Conservation (phyloP, 2,329 filamentous ascomycete genomes). For the Verticillium tricorpus region DNA sequence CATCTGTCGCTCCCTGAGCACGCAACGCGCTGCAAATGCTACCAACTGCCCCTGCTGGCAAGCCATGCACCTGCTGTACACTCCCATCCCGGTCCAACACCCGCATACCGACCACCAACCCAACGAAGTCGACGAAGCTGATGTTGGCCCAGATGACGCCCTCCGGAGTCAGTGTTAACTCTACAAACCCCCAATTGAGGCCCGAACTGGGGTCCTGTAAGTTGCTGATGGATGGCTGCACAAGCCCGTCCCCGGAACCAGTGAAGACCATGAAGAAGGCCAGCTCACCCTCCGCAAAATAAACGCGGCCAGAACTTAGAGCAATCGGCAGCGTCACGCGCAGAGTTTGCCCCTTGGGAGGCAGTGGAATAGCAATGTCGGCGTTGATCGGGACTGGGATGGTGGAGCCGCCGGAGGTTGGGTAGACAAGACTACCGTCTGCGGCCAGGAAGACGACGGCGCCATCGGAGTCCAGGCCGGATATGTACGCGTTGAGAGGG, state of each 20-base stretch:
- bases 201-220: slow-evolving; percentile 35
- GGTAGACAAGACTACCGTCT: slow-evolving; percentile 37
- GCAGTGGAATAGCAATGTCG: slow-evolving; percentile 40
- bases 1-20: slow-evolving; percentile 30
- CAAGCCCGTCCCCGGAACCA: slow-evolving; percentile 28
- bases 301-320: slow-evolving; percentile 37
- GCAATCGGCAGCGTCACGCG: slow-evolving; percentile 34
- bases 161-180: slow-evolving; percentile 37
- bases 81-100: slow-evolving; percentile 31
- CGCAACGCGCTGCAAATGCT: slow-evolving; percentile 36
- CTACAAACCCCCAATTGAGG: slow-evolving; percentile 46
- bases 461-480: slow-evolving; percentile 34
- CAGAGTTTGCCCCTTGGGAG: slow-evolving; percentile 28
- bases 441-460: slow-evolving; percentile 37
- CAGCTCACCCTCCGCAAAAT: slow-evolving; percentile 37
- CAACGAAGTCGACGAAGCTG: slow-evolving; percentile 47
- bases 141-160: slow-evolving; percentile 42
- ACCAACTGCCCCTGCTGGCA: slow-evolving; percentile 27
- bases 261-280: slow-evolving; percentile 35
- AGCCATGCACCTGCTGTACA: slow-evolving; percentile 34
- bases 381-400: slow-evolving; percentile 29
- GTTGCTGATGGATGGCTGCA: slow-evolving; percentile 43
- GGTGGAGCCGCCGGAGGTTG: slow-evolving; percentile 27
- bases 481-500: slow-evolving; percentile 39
- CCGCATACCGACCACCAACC: slow-evolving; percentile 45